phyloP scores from a whole-genome alignment of 371 early-diverging fungal species.

The Chytridiales sp. region DNA sequence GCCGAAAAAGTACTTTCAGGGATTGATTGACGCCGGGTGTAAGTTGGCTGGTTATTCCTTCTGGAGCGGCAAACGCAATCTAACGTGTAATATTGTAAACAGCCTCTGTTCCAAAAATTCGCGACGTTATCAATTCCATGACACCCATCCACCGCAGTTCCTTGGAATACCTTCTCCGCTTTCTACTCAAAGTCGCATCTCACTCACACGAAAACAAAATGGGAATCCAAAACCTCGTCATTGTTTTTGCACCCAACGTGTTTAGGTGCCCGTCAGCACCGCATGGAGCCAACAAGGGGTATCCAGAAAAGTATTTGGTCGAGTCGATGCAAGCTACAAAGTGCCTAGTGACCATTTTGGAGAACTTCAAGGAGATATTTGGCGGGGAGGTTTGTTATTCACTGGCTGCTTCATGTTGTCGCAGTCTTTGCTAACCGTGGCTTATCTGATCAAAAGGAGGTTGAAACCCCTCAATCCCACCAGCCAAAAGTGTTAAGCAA shows the following conservation, averaged over 20 bases:
- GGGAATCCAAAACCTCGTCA: slow-evolving; percentile 39
- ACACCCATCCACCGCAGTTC: slow-evolving; percentile 24
- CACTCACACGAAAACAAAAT: slow-evolving; percentile 32
- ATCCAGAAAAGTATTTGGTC: slow-evolving; percentile 33
- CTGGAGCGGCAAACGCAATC: neutral
- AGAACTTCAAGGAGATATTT: slow-evolving; percentile 32
- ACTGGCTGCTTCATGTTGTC: too few species aligned
- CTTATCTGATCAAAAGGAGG: too few species aligned
- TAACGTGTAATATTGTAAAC: neutral
- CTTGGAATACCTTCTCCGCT: slow-evolving; percentile 24
- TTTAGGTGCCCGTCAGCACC: slow-evolving; percentile 39
- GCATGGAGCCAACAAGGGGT: slow-evolving; percentile 14
- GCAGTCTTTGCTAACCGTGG: too few species aligned
- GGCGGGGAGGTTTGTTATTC: neutral
- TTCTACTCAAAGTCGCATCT: slow-evolving; percentile 28
- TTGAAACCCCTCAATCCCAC: too few species aligned
- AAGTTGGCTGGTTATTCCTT: neutral
- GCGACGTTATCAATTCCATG: slow-evolving; percentile 13
- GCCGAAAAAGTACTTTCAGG: slow-evolving; percentile 31
- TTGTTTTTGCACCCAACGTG: slow-evolving; percentile 47
- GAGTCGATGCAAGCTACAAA: slow-evolving; percentile 36
- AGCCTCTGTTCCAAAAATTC: slow-evolving; percentile 16
- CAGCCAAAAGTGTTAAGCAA: too few species aligned
- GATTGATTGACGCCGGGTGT: slow-evolving; percentile 31
- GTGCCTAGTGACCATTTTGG: slow-evolving; percentile 30